Base-by-base conservation (phyloP, 345 rosid species). In the Hevea brasiliensis region DNA sequence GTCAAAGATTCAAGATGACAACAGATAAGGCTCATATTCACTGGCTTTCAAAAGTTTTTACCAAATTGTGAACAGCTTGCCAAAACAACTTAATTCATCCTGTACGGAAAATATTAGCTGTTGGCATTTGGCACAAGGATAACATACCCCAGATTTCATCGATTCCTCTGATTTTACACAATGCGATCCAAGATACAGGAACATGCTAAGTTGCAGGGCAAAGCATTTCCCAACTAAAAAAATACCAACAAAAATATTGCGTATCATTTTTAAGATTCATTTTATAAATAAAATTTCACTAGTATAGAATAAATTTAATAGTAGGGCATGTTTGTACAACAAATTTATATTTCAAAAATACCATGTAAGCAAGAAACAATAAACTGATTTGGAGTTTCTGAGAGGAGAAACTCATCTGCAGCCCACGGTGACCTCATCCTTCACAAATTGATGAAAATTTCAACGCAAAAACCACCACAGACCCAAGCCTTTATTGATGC, bases 341-440 rank as follows among this genome's bases (percentile, higher is more conserved):
- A 77, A 60, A 35, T 70, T 48, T 40, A 44, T 55, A 61, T 55
- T 67, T 79, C 73, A 73, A 74, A 54, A 75, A 24, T 76, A 58
- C 45, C 62, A 61, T 70, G 74, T 68, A 42, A 26, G 47, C 68
- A 61, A 57, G 40, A 74, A 79, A 79, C 60, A 68, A 72, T 32
- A 32, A n/a, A 32, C 37, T 32, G 71, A 72, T 78, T 80, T 82
- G 79, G 83, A 84, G 81, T 66, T 75, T 84, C 87, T 71, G 83
- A 72, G 83, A 73, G 80, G 77, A 83, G 84, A 74, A 80, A 84
- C 89, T 86, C 88, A 87, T 84, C 90, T 88, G 90, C 83, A 78
- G 68, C 75, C 72, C 72, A 78, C 67, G 73, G 76, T n/a, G 77
- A 71, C 76, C 63, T 71, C 71, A 68, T 80, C 87, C 56, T 74